phyloP scores from a whole-genome alignment of 176 grass and related monocot genomes.

The Typha latifolia region DNA sequence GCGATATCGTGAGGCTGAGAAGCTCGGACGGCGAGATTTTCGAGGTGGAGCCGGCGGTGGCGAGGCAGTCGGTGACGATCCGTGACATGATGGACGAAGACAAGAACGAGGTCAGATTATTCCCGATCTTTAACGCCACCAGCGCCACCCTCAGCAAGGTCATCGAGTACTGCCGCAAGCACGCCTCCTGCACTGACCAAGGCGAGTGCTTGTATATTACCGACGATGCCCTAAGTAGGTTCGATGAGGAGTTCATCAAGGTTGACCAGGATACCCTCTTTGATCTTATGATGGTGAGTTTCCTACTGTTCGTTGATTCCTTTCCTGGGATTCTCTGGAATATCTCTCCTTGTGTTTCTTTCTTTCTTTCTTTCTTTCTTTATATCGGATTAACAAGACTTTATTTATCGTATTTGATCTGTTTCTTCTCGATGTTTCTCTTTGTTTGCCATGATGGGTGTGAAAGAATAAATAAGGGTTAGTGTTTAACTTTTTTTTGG shows the following conservation, averaged over 20 bases:
- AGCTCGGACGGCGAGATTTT: constrained; percentile 35
- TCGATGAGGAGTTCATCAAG: constrained; percentile 30
- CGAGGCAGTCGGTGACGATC: constrained; percentile 34
- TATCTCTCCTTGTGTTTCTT: too few relatives aligned
- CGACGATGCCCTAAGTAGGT: constrained; percentile 2
- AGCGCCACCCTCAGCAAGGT: constrained; percentile 25
- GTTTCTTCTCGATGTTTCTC: too few relatives aligned
- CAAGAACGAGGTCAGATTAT: constrained; percentile 16
- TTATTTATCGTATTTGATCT: too few relatives aligned
- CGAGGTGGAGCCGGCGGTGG: constrained; percentile 34
- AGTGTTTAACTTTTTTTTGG: too few relatives aligned
- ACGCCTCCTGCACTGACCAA: neutral
- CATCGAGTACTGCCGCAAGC: constrained; percentile 30
- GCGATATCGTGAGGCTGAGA: constrained; percentile 23
- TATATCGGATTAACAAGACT: too few relatives aligned
- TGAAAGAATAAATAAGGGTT: too few relatives aligned
- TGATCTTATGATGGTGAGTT: constrained; percentile 35
- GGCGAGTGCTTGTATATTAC: neutral
- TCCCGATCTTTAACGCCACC: constrained; percentile 29
- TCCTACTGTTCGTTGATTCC: too few relatives aligned
- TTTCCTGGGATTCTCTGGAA: too few relatives aligned
- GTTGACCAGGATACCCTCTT: constrained; percentile 41
- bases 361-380: too few relatives aligned
- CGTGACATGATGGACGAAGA: constrained; percentile 38
- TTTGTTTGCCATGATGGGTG: too few relatives aligned